These are phyloP conservation scores for Podospora australis DNA, from an alignment of 495 filamentous ascomycete genomes.

Conservation along the genomic window DNA sequence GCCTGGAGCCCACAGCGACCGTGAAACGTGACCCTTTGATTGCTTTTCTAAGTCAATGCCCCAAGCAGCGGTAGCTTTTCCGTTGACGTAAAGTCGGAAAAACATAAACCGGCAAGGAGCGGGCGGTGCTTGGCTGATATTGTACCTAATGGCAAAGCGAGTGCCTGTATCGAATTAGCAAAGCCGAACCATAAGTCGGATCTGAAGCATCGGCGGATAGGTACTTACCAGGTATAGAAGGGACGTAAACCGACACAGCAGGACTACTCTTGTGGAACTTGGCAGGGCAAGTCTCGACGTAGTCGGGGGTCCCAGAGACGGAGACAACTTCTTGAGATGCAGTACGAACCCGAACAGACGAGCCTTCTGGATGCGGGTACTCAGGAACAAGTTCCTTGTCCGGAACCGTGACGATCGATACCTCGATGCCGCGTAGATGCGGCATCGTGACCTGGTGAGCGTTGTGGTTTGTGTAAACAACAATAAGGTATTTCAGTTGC, in stretches of 20 bases:
- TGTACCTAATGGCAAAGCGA: constrained; percentile 42
- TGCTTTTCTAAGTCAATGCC: constrained; percentile 31
- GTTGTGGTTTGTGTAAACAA: not conserved
- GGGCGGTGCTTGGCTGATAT: constrained; percentile 22
- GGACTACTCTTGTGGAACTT: constrained; percentile 31
- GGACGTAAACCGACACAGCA: constrained; percentile 42
- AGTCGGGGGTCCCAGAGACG: too few species aligned
- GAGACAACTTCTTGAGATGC: too few species aligned
- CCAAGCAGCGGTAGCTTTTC: constrained; percentile 39
- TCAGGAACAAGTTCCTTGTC: constrained; percentile 33
- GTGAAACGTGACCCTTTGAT: constrained; percentile 31
- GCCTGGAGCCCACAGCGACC: constrained; percentile 39
- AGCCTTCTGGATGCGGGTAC: constrained; percentile 46
- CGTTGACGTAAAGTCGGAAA: constrained; percentile 49
- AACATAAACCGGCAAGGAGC: constrained; percentile 33
- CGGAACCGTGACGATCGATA: constrained; percentile 31
- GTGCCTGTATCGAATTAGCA: constrained; percentile 25
- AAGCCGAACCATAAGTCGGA: too few species aligned
- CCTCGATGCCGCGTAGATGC: constrained; percentile 39
- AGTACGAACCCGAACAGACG: constrained; percentile 24
- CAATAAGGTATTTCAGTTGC: not conserved
- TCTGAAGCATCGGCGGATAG: too few species aligned
- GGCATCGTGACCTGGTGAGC: constrained; percentile 33
- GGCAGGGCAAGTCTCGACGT: constrained; percentile 1
- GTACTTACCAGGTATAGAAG: constrained; percentile 39